These are phyloP conservation scores for Graphilbum ipis-grandicollis DNA, from an alignment of 2,329 filamentous ascomycete genomes.

Conservation along the genomic window DNA sequence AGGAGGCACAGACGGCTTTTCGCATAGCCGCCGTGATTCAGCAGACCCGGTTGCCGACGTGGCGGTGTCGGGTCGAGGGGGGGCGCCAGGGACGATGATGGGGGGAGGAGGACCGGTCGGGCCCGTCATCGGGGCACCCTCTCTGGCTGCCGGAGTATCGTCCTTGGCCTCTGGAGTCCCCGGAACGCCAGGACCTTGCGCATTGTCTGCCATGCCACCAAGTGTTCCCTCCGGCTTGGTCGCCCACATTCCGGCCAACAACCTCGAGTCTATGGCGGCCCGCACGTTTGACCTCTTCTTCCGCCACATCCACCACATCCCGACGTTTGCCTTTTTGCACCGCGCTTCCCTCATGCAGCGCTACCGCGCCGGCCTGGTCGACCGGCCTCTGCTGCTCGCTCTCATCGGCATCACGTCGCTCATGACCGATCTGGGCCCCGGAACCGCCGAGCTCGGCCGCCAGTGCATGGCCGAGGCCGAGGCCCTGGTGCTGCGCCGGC, in stretches of 20 bases:
- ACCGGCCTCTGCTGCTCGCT: constrained; percentile 33
- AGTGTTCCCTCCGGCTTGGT: no score
- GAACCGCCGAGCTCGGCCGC: constrained; percentile 32
- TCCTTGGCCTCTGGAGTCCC: no score
- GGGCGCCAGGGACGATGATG: constrained; percentile 1
- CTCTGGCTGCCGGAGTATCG: no score
- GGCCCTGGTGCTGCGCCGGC: constrained; percentile 30
- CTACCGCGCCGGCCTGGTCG: constrained; percentile 37
- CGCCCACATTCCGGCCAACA: constrained; percentile 16
- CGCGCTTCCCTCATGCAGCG: constrained; percentile 42
- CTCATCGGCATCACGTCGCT: constrained; percentile 38
- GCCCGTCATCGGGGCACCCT: no score
- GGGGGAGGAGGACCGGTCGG: no score
- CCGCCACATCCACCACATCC: constrained; percentile 39
- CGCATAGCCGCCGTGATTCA: constrained; percentile 14
- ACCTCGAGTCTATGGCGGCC: constrained; percentile 30
- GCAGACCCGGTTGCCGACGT: constrained; percentile 6
- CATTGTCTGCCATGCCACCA: no score
- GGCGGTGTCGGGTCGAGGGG: constrained; percentile 4
- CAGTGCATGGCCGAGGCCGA: constrained; percentile 38
- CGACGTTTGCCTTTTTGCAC: constrained; percentile 40
- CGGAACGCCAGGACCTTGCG: no score
- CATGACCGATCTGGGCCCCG: constrained; percentile 34
- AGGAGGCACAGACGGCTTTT: constrained; percentile 10
- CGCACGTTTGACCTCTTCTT: constrained; percentile 40